phyloP scores from a whole-genome alignment of 2,329 filamentous ascomycete genomes.

The Aspergillus fumigatus region DNA sequence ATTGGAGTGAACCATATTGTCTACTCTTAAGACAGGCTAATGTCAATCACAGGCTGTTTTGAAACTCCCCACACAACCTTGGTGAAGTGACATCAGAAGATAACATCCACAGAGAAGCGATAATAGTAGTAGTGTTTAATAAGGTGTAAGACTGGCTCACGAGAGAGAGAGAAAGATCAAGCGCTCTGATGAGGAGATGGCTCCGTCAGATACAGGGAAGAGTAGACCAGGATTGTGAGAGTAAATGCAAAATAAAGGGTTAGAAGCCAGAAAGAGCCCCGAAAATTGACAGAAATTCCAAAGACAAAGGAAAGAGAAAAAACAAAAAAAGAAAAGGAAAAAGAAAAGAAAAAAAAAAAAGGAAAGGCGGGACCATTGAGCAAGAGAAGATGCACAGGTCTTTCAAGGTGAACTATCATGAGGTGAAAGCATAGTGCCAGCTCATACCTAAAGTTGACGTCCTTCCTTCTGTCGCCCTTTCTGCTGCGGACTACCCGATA shows the following conservation, averaged over 20 bases:
- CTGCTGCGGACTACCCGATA: slow-evolving; percentile 9
- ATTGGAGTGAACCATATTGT: slow-evolving; percentile 22
- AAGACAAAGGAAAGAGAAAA: background rate
- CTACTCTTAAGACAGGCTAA: slow-evolving; percentile 1
- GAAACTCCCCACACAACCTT: background rate
- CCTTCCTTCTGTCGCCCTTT: background rate
- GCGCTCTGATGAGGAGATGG: background rate
- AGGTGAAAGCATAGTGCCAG: background rate
- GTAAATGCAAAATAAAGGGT: background rate
- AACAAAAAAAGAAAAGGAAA: slow-evolving; percentile 3
- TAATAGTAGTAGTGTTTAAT: background rate
- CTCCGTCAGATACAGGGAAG: background rate
- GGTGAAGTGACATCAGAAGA: background rate
- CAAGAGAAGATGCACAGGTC: background rate
- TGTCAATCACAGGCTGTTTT: background rate
- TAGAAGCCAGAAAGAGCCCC: background rate
- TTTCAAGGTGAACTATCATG: background rate
- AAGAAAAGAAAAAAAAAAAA: slow-evolving; percentile 5
- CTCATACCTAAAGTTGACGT: background rate
- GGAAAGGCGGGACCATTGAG: slow-evolving; percentile 1
- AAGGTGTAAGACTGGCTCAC: background rate
- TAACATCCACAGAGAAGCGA: background rate
- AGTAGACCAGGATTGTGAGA: background rate
- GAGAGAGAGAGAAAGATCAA: background rate
- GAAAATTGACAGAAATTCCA: background rate